Base-by-base conservation (phyloP, 2,329 filamentous ascomycete genomes). In the Cadophora luteo-olivacea region DNA sequence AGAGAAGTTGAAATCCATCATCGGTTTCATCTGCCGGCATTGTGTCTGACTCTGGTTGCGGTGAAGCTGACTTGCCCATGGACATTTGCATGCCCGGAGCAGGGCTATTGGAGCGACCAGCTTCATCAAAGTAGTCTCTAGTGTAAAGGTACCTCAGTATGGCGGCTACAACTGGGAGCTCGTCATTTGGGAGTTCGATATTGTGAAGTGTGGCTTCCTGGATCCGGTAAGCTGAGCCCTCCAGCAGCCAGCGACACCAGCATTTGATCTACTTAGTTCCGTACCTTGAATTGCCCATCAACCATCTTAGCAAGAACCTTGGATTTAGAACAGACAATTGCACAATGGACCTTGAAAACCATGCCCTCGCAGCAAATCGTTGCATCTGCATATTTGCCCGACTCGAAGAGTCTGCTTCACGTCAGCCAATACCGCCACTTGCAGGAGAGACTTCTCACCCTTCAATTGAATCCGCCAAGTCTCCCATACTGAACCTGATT, bases 261-360 rank as follows among this genome's bases (percentile, higher is more conserved):
- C 14, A 5, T 19, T 45, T 45, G 41, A 45, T 5, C 41, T 16
- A 16, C 16, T 45, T 45, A 14, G 16, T 45, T 45, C 4, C 16
- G 12, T 64, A 55, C 64, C 45, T 61, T 66, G 45, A 66, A 61
- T 22, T 66, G 52, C 22, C 41, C 64, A 38, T 60, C 64, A 9
- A 41, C 41, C 8, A 48, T 48, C 12, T 22, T 51, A 3, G 41
- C 19, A 7, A 66, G 22, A 22, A 66, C 54, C n/a, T 25, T 8
- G 3, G 41, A 52, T 49, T 48, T 24, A 32, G 64, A 36, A n/a
- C 64, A 66, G 12, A 66, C 29, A n/a, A 61, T 29, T 3, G 64
- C 55, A 54, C 64, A 61, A 24, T 61, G 41, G 22, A 66, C 55
- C 41, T 52, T 51, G 25, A 61, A 61, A 19, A 38, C 12, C 2